Evolutionary conservation across 2,329 filamentous ascomycete species (phyloP), one percentile per base, ranked within the genome.

Genomic region (Mycosphaerella arachidis): DNA sequence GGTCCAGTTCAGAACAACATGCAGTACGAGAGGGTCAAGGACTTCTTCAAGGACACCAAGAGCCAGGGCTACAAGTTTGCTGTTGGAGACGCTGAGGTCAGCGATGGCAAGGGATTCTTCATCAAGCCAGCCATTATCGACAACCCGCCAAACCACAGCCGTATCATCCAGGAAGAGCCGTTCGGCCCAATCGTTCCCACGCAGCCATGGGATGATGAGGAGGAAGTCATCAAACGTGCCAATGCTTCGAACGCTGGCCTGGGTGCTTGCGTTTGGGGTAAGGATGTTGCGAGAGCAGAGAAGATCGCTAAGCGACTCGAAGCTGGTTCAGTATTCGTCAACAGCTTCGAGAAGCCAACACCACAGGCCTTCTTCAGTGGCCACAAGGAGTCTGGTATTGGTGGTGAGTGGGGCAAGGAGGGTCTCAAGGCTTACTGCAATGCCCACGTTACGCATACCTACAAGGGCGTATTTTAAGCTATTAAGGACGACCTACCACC

Each of bases 291-390:
- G 56, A 75, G 77, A 53, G 82, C 81, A 1, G 71, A 77, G 65
- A 70, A 74, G 46, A 78, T 84, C 59, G 81, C 78, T 4, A 71
- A 73, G 45, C 70, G 74, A 29, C 69, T 86, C 16, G 74, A 82
- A 67, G 79, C 82, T n/a, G 83, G 83, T 1, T 82, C 73, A 31
- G 80, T 85, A 18, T 85, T 80, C 71, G 75, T 85, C 58, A 86
- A 86, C 72, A 78, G 75, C 20, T 80, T 72, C 60, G 76, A 79
- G 69, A 78, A 78, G 69, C 74, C 76, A 0, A 78, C 75, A 4
- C 77, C 79, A 0, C 72, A 77, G 64, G 79, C 78, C 4, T 71
- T 76, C 66, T 92, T 92, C 67, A 87, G 88, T 56, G 91, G 91
- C 0, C 91, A 84, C 80, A 93, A 92, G 77, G 84, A 91, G 77